These are phyloP conservation scores for Puccinia triticina DNA, from an alignment of 1,284 basidiomycete species.

Conservation along the genomic window DNA sequence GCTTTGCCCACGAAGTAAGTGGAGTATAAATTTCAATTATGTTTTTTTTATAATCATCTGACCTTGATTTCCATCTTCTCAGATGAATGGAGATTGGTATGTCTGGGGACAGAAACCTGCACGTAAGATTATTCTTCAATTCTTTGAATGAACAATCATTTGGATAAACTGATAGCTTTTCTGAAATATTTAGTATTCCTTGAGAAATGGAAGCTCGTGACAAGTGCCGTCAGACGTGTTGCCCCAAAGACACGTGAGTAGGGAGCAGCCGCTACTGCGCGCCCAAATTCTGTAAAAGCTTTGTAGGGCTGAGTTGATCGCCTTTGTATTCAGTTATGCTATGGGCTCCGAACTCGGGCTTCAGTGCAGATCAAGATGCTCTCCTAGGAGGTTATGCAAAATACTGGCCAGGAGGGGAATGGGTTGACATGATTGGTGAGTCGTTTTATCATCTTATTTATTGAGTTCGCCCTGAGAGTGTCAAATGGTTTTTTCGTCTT, in stretches of 20 bases:
- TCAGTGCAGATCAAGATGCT: constrained; percentile 15
- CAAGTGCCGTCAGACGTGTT: constrained; percentile 1
- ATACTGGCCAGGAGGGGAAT: constrained; percentile 43
- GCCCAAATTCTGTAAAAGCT: neutral
- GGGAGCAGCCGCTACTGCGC: neutral
- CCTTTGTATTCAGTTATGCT: constrained; percentile 36
- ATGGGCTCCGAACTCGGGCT: constrained; percentile 45
- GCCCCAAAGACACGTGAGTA: constrained; percentile 38
- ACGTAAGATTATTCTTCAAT: constrained; percentile 2
- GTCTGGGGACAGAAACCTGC: constrained; percentile 45
- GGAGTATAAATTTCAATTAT: neutral
- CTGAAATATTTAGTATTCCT: constrained; percentile 31
- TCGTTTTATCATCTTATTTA: neutral
- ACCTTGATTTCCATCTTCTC: neutral
- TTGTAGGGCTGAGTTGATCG: neutral
- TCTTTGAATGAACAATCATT: neutral
- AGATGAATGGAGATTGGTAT: constrained; percentile 52
- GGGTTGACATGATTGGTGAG: constrained; percentile 43
- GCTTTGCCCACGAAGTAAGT: constrained; percentile 44
- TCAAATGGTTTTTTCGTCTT: neutral
- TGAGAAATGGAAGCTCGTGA: constrained; percentile 44
- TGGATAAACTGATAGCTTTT: neutral
- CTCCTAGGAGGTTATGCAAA: constrained; percentile 31
- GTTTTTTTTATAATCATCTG: neutral
- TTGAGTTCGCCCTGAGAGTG: neutral